Base-by-base conservation (phyloP, 148 eudicot species). In the Selenicereus undatus region DNA sequence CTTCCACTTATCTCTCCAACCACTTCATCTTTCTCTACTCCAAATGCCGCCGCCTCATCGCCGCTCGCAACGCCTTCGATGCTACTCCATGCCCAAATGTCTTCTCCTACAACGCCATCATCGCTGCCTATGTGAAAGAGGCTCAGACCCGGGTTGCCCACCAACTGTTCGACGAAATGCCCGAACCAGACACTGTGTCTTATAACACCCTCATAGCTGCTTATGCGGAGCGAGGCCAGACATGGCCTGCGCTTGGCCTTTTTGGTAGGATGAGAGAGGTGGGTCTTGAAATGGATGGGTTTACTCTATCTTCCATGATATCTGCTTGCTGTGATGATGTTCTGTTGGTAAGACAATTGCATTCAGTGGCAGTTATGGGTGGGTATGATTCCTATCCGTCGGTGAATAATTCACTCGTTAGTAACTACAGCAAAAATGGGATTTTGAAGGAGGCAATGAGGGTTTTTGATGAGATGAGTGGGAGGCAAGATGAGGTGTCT, bases 11-110 rank as follows among this genome's bases (percentile, higher is more conserved):
- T 79, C 86, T 93, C 66, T 87, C 95, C 85, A 93, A 93, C 76
- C 95, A 93, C 82, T 93, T 93, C 89, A 86, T 91, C 80, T 86
- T 93, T 83, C 89, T 93, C 71, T 93, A 93, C 91, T 90, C 97
- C 83, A 91, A 89, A 83, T 93, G 93, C 80, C 80, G 89, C 85
- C 88, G 73, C 58, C 86, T 93, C 50, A 14, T 83, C 65, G 75
- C 89, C 11, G 95, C 97, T 75, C 89, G 86, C 13, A 84, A 54
- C 0, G 87, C 81, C 79, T 93, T 93, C 81, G 80, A 86, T 24
- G 48, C 82, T 73, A 87, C 81, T 54, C 76, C 79, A n/a, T 66
- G 20, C 81, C 97, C 94, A 83, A 93, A 93, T 76, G 90, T 91
- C 54, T 93, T 91, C 82, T 89, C 97, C 68, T 91, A 80, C 91